phyloP scores from a whole-genome alignment of 2,329 filamentous ascomycete genomes.

The Aurifilum marmelostoma region DNA sequence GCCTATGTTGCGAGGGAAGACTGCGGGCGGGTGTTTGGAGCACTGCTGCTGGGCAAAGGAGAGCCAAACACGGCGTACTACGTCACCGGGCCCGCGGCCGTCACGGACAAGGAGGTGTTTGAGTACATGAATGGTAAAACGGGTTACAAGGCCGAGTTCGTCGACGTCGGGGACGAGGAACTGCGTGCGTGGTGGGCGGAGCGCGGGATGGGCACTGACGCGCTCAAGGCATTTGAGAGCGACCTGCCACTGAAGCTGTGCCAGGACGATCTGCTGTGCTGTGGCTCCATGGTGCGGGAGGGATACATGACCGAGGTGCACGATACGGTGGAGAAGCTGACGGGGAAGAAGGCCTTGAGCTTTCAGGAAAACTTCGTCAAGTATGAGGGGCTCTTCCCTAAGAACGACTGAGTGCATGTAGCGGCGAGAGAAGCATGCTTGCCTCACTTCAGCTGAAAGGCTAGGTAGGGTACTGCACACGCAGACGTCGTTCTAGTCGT shows the following conservation, averaged over 20 bases:
- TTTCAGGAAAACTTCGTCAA: conserved; percentile 25
- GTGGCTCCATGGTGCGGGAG: conserved; percentile 28
- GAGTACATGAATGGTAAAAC: conserved; percentile 31
- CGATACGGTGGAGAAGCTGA: conserved; percentile 26
- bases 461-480: too few species aligned
- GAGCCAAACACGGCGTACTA: conserved; percentile 27
- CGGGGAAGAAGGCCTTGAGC: conserved; percentile 22
- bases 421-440: not conserved
- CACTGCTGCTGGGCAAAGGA: conserved; percentile 31
- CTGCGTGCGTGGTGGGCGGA: conserved; percentile 28
- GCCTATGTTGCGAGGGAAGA: conserved; percentile 33
- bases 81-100: conserved; percentile 30
- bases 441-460: too few species aligned
- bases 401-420: conserved; percentile 3
- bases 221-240: conserved; percentile 28
- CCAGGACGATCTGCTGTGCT: conserved; percentile 31
- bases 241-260: conserved; percentile 31
- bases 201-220: conserved; percentile 29
- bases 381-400: conserved; percentile 27
- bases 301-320: conserved; percentile 24
- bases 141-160: conserved; percentile 30
- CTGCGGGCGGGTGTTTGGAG: conserved; percentile 31
- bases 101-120: conserved; percentile 31
- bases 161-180: conserved; percentile 30
- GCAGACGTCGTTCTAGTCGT: too few species aligned